Base-by-base conservation (phyloP, 805 yeast genomes). In the Cyberlindnera samutprakarnensis region DNA sequence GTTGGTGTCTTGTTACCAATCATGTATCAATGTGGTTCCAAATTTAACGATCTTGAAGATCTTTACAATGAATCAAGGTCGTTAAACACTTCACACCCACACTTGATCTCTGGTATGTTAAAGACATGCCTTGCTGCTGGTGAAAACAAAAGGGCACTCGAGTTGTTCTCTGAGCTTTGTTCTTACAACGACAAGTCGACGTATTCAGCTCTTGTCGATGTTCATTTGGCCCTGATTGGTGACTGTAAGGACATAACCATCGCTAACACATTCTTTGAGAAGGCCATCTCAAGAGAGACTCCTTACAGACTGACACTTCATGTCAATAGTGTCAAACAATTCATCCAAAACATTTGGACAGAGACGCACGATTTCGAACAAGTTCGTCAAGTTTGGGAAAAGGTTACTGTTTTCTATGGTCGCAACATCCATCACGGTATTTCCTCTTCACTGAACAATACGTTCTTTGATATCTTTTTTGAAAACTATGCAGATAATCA, bases 171-270 rank as follows among this genome's bases (percentile, higher is more conserved):
- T 49, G 67, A 68, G 29, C 59, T 82, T 39, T 72, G 81, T 43
- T 63, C 64, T 27, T 66, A 71, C 27, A 73, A 72, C 28, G 59
- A 54, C 25, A 45, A 48, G 32, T 34, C 39, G 24, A 63, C 61
- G 54, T 59, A 63, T 46, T 66, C 75, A 31, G 69, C 78, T 20
- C 61, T 81, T 55, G 70, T 80, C 21, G 83, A 79, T 56, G 78
- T 84, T 28, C 94, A 84, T 60, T 64, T 82, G 39, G 67, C 79
- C 4, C 84, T 84, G 46, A 78, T 84, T 50, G 92, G 94, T 27
- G 75, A 72, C 43, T 79, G 86, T 54, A 73, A 72, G 49, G 87
- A 84, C 50, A 65, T 81, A 34, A 64, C 63, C 25, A 77, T 84
- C 28, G 84, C 94, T 5, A 74, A 72, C 49, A 70, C 75, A 25